Percentiles rank a stretch among this genome's conserved stretches.
phyloP scores from a whole-genome alignment of 176 grass and related monocot genomes.

The Carex pumila region DNA sequence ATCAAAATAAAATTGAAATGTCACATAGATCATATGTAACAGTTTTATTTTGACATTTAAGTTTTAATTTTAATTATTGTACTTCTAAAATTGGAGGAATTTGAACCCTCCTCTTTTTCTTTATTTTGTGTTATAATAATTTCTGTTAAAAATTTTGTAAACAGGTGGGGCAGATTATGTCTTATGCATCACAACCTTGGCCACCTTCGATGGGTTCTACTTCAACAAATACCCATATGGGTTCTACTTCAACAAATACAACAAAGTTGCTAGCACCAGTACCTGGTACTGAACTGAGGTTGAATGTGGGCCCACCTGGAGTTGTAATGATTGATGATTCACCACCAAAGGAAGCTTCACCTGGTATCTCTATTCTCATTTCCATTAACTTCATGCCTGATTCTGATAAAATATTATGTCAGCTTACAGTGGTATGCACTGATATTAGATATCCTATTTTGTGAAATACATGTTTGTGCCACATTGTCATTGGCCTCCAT shows the following conservation, averaged over 20 bases:
- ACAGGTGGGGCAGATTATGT: not conserved
- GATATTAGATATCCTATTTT: not conserved
- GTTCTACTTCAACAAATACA: conserved; percentile 2
- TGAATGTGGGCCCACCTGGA: not conserved
- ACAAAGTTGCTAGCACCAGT: conserved; percentile 1
- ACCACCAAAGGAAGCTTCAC: not conserved
- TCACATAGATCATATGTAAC: no score
- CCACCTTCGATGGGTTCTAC: not conserved
- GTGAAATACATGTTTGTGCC: not conserved
- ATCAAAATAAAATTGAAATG: no score
- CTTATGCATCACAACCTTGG: not conserved
- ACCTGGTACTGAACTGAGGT: conserved; percentile 15
- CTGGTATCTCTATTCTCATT: not conserved
- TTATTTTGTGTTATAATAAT: not conserved
- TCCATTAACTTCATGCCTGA: not conserved
- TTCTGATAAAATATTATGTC: conserved; percentile 4
- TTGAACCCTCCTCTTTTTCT: no score
- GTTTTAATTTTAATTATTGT: no score
- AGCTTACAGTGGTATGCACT: not conserved
- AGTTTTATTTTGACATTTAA: no score
- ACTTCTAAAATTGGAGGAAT: no score
- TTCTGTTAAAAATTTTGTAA: not conserved
- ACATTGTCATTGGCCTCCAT: not conserved
- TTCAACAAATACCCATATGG: conserved; percentile 2
- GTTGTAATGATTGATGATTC: not conserved